Evolutionary conservation across 495 filamentous ascomycete species (phyloP), one percentile per base, ranked within the genome.

Genomic region (Penicillium fimorum): DNA sequence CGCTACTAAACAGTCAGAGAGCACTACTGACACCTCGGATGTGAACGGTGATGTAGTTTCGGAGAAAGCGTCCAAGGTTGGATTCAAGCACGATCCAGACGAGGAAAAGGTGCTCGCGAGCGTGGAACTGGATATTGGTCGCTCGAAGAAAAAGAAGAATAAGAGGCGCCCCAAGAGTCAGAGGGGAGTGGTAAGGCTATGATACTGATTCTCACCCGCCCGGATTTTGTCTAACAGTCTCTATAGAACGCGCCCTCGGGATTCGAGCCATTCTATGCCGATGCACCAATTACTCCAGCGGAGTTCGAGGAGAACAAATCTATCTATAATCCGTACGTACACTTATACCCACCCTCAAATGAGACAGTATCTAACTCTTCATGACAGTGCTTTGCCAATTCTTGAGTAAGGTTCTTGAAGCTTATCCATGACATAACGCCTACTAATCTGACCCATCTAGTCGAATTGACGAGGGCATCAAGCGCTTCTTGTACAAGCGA

Each of bases 401-500:
- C 59, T 68, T 29, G 62, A 72, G 78, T 80, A 67, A 74, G 70
- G 52, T 15, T 22, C 20, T 2, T 27, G 25, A 20, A 17, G 5
- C 4, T 25, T 24, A 46, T 33, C 22, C 3, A n/a, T 6, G 20
- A 6, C 7, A 37, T 5, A 4, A 5, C 17, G 42, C 18, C 15
- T 1, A 11, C 40, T 33, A 18, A 20, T 17, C 32, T 61, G 24
- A 51, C 24, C 11, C 35, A 9, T 50, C 15, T 38, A 88, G 85
- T 43, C 91, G 94, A 41, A 89, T 97, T 17, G 87, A 97, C 67
- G 85, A 84, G 56, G 94, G 89, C 38, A 86, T 97, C 32, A 86
- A 91, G 55, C 87, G 91, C 9, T 99, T 85, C 76, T 78, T 85
- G 56, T 76, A 79, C 41, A 86, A 83, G 38, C 89, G 92, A 24